Percentiles rank a stretch among this genome's conserved stretches.
These are phyloP conservation scores for Phytophthora citricola DNA, from an alignment of 352 stramenopile genomes.

Conservation along the genomic window DNA sequence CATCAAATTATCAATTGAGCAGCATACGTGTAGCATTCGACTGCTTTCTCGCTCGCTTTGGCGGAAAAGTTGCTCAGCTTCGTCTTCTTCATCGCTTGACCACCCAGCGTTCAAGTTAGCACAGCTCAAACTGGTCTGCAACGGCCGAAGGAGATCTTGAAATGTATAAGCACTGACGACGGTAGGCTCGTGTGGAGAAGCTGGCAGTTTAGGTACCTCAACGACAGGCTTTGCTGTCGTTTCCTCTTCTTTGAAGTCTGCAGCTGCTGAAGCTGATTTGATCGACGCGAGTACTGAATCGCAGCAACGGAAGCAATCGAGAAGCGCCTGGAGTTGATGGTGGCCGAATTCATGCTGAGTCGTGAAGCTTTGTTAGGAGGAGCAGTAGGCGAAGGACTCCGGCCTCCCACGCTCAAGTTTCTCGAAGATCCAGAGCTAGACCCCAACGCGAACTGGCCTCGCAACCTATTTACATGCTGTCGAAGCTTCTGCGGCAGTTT, in stretches of 20 bases:
- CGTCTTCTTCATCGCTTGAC: constrained; percentile 47
- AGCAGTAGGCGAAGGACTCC: constrained; percentile 21
- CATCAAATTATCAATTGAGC: constrained; percentile 71
- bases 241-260: constrained; percentile 27
- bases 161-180: constrained; percentile 33
- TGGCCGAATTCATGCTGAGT: constrained; percentile 11
- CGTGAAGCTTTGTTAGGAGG: constrained; percentile 15
- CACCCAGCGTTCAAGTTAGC: constrained; percentile 43
- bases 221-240: constrained; percentile 6
- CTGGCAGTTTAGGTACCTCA: neutral
- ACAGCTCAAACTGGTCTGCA: constrained; percentile 68
- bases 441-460: constrained; percentile 49
- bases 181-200: neutral
- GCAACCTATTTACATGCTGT: constrained; percentile 54
- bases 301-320: constrained; percentile 20
- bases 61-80: constrained; percentile 35
- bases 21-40: constrained; percentile 69
- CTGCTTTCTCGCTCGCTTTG: constrained; percentile 59
- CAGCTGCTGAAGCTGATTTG: constrained; percentile 42
- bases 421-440: constrained; percentile 20
- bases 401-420: constrained; percentile 15
- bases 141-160: constrained; percentile 56
- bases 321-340: constrained; percentile 26
- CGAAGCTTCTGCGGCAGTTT: constrained; percentile 67
- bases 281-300: constrained; percentile 46